Evolutionary conservation across 2,329 filamentous ascomycete genomes (phyloP).

Genomic region (Xylariaceae sp.): DNA sequence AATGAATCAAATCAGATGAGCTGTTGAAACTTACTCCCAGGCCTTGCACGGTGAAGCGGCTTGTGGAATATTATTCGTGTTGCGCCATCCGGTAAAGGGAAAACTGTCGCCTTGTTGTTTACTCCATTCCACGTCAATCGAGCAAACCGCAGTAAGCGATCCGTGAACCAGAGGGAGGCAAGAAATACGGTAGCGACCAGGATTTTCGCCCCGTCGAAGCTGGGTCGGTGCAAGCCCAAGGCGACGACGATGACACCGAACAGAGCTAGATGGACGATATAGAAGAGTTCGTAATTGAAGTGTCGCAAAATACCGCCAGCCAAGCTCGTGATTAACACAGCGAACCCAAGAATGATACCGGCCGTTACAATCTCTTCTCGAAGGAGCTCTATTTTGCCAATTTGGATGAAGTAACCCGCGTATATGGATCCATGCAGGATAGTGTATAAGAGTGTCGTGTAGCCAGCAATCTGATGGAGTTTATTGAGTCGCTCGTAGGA

Average conservation of each 20-base stretch:
- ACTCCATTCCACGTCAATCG: constrained; percentile 35
- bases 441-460: constrained; percentile 35
- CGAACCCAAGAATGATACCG: constrained; percentile 35
- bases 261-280: constrained; percentile 39
- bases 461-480: constrained; percentile 44
- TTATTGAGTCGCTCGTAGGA: constrained; percentile 46
- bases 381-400: constrained; percentile 21
- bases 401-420: constrained; percentile 26
- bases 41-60: constrained; percentile 38
- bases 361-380: constrained; percentile 28
- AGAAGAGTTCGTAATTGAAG: constrained; percentile 46
- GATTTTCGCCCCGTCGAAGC: constrained; percentile 32
- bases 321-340: constrained; percentile 36
- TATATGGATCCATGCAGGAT: constrained; percentile 37
- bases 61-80: constrained; percentile 46
- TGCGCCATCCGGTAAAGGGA: constrained; percentile 41
- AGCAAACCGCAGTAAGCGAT: constrained; percentile 39
- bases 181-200: constrained; percentile 38
- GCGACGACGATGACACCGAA: constrained; percentile 39
- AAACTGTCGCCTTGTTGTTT: constrained; percentile 39
- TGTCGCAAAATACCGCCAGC: constrained; percentile 32
- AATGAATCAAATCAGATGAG: not conserved
- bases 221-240: constrained; percentile 42
- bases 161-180: constrained; percentile 39
- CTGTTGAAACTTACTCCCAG: constrained; percentile 38